These are phyloP conservation scores for Cucumis sativus DNA, from an alignment of 306 rosid species.

Conservation along the genomic window Cucumber_9930_V3 NC_026656.2:16015001-16015500, in stretches of 20 bases:
- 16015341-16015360: background rate
- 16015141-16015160: background rate
- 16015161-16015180: background rate
- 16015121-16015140: background rate
- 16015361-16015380: background rate
- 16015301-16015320: background rate
- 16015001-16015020: background rate
- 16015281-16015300: background rate
- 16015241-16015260: background rate
- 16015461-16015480: slow-evolving; percentile 68
- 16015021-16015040: background rate
- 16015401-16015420: background rate
- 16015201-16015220: background rate
- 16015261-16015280: background rate
- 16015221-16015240: too few species aligned
- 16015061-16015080: background rate
- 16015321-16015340: background rate
- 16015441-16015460: slow-evolving; percentile 99
- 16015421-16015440: slow-evolving; percentile 19
- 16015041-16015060: background rate
- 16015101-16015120: background rate
- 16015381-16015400: slow-evolving; percentile 1
- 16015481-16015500: slow-evolving; percentile 94
- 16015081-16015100: background rate
- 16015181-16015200: background rate